Conservation (phyloP, 352 stramenopile genomes). For the Pythium aristosporum region DNA sequence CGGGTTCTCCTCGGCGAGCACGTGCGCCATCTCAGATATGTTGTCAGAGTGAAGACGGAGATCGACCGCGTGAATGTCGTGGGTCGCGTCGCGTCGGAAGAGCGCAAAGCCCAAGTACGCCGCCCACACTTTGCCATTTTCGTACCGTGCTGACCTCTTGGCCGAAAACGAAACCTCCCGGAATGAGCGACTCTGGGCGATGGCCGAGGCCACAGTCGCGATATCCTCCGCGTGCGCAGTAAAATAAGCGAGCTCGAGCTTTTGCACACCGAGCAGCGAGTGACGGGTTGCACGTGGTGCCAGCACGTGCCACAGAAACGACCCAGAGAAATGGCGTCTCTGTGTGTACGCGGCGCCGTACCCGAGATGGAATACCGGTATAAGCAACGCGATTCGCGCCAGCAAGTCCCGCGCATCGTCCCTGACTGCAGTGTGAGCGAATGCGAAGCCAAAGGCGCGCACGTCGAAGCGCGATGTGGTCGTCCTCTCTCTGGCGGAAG, state of each 20-base stretch:
- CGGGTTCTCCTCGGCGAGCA: neutral
- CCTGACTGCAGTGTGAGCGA: neutral
- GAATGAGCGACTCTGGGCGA: neutral
- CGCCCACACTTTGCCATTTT: neutral
- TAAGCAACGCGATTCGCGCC: neutral
- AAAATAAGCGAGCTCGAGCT: neutral
- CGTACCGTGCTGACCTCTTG: neutral
- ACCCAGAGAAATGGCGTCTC: neutral
- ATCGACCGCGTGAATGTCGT: neutral
- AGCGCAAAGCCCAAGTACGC: neutral
- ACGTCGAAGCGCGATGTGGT: neutral
- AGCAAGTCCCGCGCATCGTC: neutral
- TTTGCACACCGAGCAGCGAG: neutral
- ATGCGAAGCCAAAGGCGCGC: neutral
- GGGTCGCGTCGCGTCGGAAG: neutral
- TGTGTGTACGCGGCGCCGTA: neutral
- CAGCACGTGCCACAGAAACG: neutral
- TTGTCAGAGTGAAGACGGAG: neutral
- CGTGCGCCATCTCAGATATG: neutral
- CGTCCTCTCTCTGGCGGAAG: neutral
- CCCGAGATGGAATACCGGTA: neutral
- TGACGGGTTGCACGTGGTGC: no score
- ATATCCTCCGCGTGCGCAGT: neutral
- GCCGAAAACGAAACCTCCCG: neutral
- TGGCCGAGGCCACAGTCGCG: neutral